Evolutionary conservation across 1,284 basidiomycete genomes (phyloP), one percentile per base, ranked within the genome.

Genomic region (Pulveroboletus sp.): DNA sequence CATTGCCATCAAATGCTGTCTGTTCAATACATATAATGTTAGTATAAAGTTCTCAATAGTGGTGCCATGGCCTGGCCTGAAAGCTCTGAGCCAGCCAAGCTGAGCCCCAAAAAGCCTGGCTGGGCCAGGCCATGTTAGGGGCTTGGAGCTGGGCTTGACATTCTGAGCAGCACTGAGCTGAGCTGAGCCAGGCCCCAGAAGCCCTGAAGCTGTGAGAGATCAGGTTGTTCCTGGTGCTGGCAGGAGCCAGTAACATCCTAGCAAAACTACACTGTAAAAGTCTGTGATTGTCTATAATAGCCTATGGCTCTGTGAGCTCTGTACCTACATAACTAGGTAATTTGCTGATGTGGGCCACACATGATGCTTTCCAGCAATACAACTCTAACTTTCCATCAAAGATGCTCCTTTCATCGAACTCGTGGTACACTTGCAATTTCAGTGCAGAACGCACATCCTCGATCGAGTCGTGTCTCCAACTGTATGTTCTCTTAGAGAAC

Each of bases 131-230:
- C 9, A n/a, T n/a, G n/a, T n/a, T n/a, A n/a, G 12, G 46, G 3
- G 49, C 52, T 35, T 26, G 20, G 48, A 54, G 48, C 40, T 5
- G 1, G 4, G 50, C 35, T 15, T 54, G 15, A 1, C 6, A 38
- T 44, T 55, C 39, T 40, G 36, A 33, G 29, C 44, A 40, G 54
- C 54, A 26, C 10, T 26, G 43, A 45, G 54, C 51, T 2, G 11
- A 40, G 51, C 24, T 5, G 1, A 28, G 54, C 54, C 28, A 55
- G 54, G 54, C 51, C 51, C 54, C 36, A 55, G 51, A 55, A 54
- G 54, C 36, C 51, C 54, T 15, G 24, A 44, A 54, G 52, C 49
- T 2, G 8, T 25, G 4, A 15, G 17, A 15, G 31, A 15, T 15
- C 17, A 6, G 8, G 8, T 36, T n/a, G 35, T 36, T 9, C 35